Conservation (phyloP, 140 eudicot genomes). For the Flaveria floridana region DNA sequence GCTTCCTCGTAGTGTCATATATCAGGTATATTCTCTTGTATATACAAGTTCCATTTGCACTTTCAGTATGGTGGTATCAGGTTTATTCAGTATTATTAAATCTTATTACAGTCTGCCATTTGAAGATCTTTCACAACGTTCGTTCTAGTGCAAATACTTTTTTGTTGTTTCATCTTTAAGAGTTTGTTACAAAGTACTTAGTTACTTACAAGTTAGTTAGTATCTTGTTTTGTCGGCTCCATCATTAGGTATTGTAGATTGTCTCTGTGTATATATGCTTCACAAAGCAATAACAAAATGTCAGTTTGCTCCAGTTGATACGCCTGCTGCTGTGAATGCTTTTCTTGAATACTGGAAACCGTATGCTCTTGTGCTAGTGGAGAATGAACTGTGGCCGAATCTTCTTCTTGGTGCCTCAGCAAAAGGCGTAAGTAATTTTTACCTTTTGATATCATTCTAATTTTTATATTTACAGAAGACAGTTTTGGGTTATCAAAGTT, state of each 20-base stretch:
- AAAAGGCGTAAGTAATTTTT: constrained; percentile 55
- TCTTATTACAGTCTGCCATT: not conserved
- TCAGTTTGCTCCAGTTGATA: constrained; percentile 96
- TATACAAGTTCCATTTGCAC: not conserved
- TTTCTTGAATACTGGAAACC: constrained; percentile 94
- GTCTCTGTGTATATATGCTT: constrained; percentile 4
- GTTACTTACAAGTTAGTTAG: constrained; percentile 8
- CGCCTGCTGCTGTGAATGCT: constrained; percentile 72
- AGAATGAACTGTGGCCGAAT: constrained; percentile 97
- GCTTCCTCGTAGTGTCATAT: constrained; percentile 74
- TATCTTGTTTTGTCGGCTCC: not conserved
- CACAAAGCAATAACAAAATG: constrained; percentile 11
- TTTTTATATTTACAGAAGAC: not conserved
- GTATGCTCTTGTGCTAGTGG: constrained; percentile 73
- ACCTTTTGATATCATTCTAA: constrained; percentile 12
- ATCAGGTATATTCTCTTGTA: constrained; percentile 55
- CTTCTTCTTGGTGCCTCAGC: constrained; percentile 72
- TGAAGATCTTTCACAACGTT: not conserved
- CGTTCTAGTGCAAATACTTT: not conserved
- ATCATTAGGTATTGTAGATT: not conserved
- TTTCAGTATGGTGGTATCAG: not conserved
- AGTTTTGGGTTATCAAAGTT: not conserved
- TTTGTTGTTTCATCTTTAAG: constrained; percentile 11
- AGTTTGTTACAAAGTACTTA: not conserved
- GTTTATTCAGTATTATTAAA: constrained; percentile 8